Base-by-base conservation (phyloP, 495 filamentous ascomycete species). In the Aspergillus ostianus region DNA sequence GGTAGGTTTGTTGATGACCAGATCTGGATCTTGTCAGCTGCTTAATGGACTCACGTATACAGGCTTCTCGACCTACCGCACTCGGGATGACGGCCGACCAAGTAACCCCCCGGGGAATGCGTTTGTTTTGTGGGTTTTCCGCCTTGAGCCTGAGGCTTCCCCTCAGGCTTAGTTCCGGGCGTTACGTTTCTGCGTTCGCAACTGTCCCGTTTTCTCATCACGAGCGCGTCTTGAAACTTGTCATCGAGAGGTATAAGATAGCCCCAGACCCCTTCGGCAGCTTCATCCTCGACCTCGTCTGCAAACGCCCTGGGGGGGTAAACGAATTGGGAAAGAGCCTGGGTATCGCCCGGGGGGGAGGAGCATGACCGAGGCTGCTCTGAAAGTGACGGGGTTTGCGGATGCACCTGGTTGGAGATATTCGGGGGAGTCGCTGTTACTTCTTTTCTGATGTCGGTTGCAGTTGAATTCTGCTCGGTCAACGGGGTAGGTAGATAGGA, bases 51-150 rank as follows among this genome's bases (percentile, higher is more conserved):
- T 9, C 29, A 6, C 57, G 20, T 4, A 57, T 60, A 45, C 44
- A 20, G 6, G 36, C 9, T 45, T 44, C 46, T 68, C 85, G 66
- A 70, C 89, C 66, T 84, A 96, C 91, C 92, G 67, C 95, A 97
- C 72, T 99, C 95, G 3, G 89, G 88, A 74, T 99, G 94, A 51
- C 94, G 84, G 10, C 94, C 94, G 54, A 98, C 85, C 26, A 99
- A 73, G 70, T 96, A 99, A 41, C 94, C 94, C n/a, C 88, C 87
- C 1, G 90, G 84, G 13, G 89, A 75, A 27, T 82, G 77, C 5
- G 77, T 82, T 41, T 64, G 54, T 19, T 63, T 57, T 0, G 50
- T 27, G 20, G 51, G 55, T 5, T 58, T 41, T 60, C 50, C 62
- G 26, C 54, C 13, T 48, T 59, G 52, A 49, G 51, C 51, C 19